Base-by-base conservation (phyloP, 2,329 filamentous ascomycete species). In the Scytalidium sp. region DNA sequence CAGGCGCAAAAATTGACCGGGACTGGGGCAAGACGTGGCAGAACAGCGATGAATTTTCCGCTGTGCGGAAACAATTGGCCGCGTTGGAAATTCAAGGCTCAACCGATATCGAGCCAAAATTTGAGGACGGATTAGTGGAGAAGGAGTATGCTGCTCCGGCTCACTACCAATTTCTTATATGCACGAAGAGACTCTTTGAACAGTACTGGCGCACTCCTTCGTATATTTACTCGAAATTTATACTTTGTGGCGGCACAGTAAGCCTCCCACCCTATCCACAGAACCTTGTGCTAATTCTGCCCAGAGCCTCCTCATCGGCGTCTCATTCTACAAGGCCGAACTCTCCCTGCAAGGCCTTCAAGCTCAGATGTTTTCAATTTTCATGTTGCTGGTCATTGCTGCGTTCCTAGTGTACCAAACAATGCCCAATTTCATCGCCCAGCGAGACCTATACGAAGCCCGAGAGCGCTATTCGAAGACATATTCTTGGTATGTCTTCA, bases 401-500 rank as follows among this genome's bases (percentile, higher is more conserved):
- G 87, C 87, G 1, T 85, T 86, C 0, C 71, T 92, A 1, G 88
- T 92, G 50, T 85, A 91, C 59, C 87, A 92, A 58, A 74, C 92
- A 0, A 86, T 92, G 60, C 88, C 88, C 1, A 79, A 81, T 4
- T 91, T 87, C 63, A 70, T 90, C 46, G 55, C 53, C 3, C 61
- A 64, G 40, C 56, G 63, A 8, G 46, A 55, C 13, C 46, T 93
- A 21, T 94, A 88, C 69, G 72, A 86, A 63, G 81, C 78, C 2
- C 79, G 89, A 4, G 89, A 94, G 65, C 79, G 83, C 44, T 88
- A 81, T n/a, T 81, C 85, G 15, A 90, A 90, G 65, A 90, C 90
- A 21, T 94, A 93, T 68, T 84, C 81, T 2, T 88, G 84, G 73
- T 72, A 87, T 52, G 71, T 84, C 22, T 70, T 88, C 13, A 76